These are phyloP conservation scores for Wickerhamomyces chambardii DNA, from an alignment of 805 yeast genomes.

Conservation along the genomic window DNA sequence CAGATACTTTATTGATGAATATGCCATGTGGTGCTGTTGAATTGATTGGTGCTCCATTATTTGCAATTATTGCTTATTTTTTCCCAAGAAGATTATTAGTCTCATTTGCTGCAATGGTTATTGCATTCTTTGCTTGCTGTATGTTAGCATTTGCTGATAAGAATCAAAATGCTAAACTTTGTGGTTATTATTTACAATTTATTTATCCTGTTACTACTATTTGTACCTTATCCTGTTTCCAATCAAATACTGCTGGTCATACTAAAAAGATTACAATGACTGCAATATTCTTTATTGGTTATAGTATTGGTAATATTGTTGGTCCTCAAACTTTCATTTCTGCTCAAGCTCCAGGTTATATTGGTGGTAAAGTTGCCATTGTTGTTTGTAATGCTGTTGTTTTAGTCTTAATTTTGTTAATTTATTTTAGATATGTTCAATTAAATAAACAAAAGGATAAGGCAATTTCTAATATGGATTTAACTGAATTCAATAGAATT, in stretches of 20 bases:
- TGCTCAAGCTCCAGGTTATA: slow-evolving; percentile 48
- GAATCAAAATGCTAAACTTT: neutral
- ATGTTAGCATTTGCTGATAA: no score
- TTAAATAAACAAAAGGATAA: slow-evolving; percentile 32
- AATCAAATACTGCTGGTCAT: slow-evolving; percentile 56
- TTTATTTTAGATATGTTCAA: slow-evolving; percentile 20
- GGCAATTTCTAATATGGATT: slow-evolving; percentile 10
- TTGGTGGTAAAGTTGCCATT: slow-evolving; percentile 43
- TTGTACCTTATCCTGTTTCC: slow-evolving; percentile 23
- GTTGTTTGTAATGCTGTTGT: slow-evolving; percentile 36
- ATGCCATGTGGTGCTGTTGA: slow-evolving; percentile 23
- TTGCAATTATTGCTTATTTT: slow-evolving; percentile 9
- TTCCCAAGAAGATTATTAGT: no score
- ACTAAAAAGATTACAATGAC: slow-evolving; percentile 59
- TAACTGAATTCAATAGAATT: slow-evolving; percentile 10
- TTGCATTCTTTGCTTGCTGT: neutral
- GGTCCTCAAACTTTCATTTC: slow-evolving; percentile 68
- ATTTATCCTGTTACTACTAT: slow-evolving; percentile 26
- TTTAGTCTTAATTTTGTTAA: neutral
- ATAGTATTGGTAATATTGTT: slow-evolving; percentile 60
- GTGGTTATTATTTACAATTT: slow-evolving; percentile 16
- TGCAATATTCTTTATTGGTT: slow-evolving; percentile 52
- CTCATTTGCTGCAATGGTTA: no score
- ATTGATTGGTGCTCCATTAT: slow-evolving; percentile 13
- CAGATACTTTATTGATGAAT: slow-evolving; percentile 15